phyloP scores from a whole-genome alignment of 2,329 filamentous ascomycete species.

The Fusarium sp. region DNA sequence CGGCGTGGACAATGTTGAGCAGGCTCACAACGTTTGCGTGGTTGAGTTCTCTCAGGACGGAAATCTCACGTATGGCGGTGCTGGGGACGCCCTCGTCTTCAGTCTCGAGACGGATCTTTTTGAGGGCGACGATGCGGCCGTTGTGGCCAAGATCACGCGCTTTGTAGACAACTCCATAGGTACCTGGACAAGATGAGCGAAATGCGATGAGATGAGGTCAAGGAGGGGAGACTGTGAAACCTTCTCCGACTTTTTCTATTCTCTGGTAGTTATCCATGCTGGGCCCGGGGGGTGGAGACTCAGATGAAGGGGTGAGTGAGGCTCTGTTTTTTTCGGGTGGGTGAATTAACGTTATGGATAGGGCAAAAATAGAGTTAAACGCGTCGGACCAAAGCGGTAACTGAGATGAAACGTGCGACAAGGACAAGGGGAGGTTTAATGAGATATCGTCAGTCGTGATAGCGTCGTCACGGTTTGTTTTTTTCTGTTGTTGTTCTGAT shows the following conservation, averaged over 20 bases:
- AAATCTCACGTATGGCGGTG: constrained; percentile 94
- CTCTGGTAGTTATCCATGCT: constrained; percentile 96
- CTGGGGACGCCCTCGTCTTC: constrained; percentile 95
- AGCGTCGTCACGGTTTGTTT: background rate
- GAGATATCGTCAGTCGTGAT: background rate
- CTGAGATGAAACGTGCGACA: background rate
- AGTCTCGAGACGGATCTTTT: constrained; percentile 95
- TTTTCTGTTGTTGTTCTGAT: background rate
- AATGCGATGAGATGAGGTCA: background rate
- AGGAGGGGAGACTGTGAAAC: constrained; percentile 57
- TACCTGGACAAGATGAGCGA: constrained; percentile 68
- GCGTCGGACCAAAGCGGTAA: background rate
- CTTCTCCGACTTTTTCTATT: constrained; percentile 96
- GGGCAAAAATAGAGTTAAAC: constrained; percentile 17
- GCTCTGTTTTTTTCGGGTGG: constrained; percentile 5
- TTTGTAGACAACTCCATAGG: constrained; percentile 96
- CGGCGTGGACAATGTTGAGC: constrained; percentile 92
- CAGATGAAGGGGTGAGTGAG: constrained; percentile 10
- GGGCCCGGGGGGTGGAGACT: constrained; percentile 10
- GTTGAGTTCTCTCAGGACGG: constrained; percentile 92
- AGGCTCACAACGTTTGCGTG: constrained; percentile 90
- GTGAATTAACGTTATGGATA: background rate
- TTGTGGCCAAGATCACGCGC: constrained; percentile 84
- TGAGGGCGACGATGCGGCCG: constrained; percentile 89
- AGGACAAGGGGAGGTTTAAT: background rate